A percentile compares a stretch with the other conserved stretches of the same genome.
Conservation (phyloP, 225 moss, liverwort and hornwort genomes). For the Asterella californica region DNA sequence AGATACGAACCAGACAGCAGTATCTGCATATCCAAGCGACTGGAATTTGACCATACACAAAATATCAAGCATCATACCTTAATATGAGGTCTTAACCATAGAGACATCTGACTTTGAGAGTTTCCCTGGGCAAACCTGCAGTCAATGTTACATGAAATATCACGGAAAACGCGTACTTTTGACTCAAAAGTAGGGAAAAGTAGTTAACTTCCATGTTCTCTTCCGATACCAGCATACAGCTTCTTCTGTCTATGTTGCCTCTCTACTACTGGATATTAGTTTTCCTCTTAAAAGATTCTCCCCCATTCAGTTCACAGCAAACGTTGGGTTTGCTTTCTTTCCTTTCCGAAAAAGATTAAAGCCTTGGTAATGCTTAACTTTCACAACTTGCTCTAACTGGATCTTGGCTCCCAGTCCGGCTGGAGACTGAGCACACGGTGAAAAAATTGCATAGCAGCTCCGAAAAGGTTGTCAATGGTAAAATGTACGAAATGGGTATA, state of each 20-base stretch:
- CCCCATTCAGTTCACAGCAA: not conserved
- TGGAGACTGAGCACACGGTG: not conserved
- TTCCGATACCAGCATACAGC: not conserved
- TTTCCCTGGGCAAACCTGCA: constrained; percentile 80
- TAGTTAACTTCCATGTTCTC: not conserved
- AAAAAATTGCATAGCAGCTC: not conserved
- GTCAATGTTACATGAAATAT: not conserved
- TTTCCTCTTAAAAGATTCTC: not conserved
- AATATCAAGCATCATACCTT: constrained; percentile 42
- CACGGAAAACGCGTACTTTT: not conserved
- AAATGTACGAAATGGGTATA: not conserved
- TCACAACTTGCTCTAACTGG: not conserved
- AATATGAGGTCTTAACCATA: constrained; percentile 94
- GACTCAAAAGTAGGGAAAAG: not conserved
- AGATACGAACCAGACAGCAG: not conserved
- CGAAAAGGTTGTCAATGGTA: not conserved
- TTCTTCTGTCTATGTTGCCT: not conserved
- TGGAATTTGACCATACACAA: not conserved
- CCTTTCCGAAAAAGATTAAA: not conserved
- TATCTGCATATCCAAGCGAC: not conserved
- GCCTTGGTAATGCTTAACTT: too few relatives aligned
- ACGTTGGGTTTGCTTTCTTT: not conserved
- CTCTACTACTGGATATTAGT: not conserved
- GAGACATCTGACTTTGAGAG: constrained; percentile 92
- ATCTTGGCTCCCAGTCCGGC: not conserved